A percentile compares a stretch with the other conserved stretches of the same genome.
phyloP scores from a whole-genome alignment of 179 eudicot genomes.

The Spergularia azorica region DNA sequence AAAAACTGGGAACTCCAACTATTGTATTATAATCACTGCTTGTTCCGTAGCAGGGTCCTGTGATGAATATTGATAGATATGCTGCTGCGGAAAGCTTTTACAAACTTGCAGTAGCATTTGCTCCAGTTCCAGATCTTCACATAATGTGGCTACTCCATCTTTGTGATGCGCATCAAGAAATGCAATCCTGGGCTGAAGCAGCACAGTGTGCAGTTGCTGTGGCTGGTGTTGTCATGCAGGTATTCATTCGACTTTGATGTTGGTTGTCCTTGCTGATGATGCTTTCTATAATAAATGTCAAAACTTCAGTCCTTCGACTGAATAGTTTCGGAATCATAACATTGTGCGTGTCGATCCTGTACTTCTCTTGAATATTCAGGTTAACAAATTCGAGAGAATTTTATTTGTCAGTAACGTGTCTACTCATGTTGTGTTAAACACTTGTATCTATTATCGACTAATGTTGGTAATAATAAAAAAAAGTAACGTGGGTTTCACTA shows the following conservation, averaged over 20 bases:
- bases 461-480: not conserved
- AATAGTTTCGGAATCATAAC: not conserved
- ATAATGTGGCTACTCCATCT: conserved; percentile 99
- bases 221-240: conserved; percentile 99
- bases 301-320: conserved; percentile 5
- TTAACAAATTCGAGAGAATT: not conserved
- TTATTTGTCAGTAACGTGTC: not conserved
- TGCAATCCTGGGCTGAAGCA: conserved; percentile 99
- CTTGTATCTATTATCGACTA: not conserved
- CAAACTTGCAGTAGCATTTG: conserved; percentile 95
- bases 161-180: conserved; percentile 99
- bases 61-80: conserved; percentile 89
- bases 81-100: conserved; percentile 99
- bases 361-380: not conserved
- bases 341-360: too few species aligned
- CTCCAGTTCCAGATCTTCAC: conserved; percentile 99
- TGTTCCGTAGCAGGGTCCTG: conserved; percentile 60
- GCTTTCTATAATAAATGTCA: not conserved
- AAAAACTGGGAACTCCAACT: conserved; percentile 2
- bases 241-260: conserved; percentile 18
- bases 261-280: not conserved
- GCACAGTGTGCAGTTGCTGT: conserved; percentile 99
- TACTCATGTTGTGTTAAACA: not conserved
- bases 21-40: conserved; percentile 9
- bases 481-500: not conserved